A percentile compares a stretch with the other conserved stretches of the same genome.
Evolutionary conservation across 2,329 filamentous ascomycete genomes (phyloP).

Genomic region (Colletotrichum spaethianum): DNA sequence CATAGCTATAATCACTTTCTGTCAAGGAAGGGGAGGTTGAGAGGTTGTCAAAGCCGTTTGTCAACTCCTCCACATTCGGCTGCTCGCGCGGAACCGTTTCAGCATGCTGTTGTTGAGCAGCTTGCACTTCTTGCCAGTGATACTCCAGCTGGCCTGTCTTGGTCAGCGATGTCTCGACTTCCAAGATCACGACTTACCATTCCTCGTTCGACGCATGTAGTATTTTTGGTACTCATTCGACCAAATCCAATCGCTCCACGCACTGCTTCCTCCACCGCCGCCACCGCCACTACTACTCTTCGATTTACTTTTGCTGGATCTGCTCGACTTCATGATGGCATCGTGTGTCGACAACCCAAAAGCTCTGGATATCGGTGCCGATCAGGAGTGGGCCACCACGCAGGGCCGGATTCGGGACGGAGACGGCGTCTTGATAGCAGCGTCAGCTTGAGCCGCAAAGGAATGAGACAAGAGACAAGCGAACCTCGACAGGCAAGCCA

Average conservation of each 20-base stretch:
- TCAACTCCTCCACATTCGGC: constrained; percentile 44
- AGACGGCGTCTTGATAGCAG: constrained; percentile 18
- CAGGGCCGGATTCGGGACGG: neutral
- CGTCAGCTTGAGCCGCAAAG: constrained; percentile 33
- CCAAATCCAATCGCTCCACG: constrained; percentile 50
- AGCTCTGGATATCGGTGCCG: neutral
- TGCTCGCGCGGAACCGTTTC: constrained; percentile 45
- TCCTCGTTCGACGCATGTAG: constrained; percentile 48
- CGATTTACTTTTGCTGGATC: constrained; percentile 46
- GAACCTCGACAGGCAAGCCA: constrained; percentile 24
- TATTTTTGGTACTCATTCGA: constrained; percentile 45
- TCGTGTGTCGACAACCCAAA: constrained; percentile 41
- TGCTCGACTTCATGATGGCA: constrained; percentile 47
- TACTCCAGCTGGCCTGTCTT: constrained; percentile 45
- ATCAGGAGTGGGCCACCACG: constrained; percentile 16
- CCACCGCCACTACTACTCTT: constrained; percentile 31
- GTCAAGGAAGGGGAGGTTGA: constrained; percentile 9
- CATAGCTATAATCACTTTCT: constrained; percentile 25
- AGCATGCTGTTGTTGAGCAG: constrained; percentile 37
- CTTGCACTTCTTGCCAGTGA: constrained; percentile 45
- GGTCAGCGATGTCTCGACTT: constrained; percentile 8
- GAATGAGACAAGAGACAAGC: constrained; percentile 34
- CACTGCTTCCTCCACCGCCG: constrained; percentile 29
- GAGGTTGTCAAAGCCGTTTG: constrained; percentile 26
- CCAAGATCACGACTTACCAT: constrained; percentile 46